Percentiles rank a stretch among this genome's conserved stretches.
Evolutionary conservation across 2,329 filamentous ascomycete species (phyloP).

Genomic region (Phyllosticta citribraziliensis): DNA sequence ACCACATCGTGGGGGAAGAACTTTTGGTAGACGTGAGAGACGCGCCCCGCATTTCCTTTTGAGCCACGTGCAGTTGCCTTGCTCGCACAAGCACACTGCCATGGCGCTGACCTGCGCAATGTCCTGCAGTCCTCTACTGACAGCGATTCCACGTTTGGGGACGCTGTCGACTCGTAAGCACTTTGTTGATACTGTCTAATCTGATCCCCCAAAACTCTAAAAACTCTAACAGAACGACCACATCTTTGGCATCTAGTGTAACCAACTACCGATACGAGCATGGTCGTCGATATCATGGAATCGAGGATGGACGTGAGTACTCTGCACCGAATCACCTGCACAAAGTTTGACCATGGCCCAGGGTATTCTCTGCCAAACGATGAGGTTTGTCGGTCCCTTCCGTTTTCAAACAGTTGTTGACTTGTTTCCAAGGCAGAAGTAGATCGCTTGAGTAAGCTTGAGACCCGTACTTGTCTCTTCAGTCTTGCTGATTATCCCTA

Average conservation of each 20-base stretch:
- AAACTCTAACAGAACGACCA: conserved; percentile 4
- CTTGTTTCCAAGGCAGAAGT: conserved; percentile 14
- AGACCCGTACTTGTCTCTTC: background rate
- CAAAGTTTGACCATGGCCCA: background rate
- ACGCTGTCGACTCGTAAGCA: conserved; percentile 3
- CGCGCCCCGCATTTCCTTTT: background rate
- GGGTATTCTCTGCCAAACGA: conserved; percentile 18
- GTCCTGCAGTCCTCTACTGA: background rate
- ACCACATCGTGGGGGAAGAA: conserved; percentile 6
- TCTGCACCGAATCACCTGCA: background rate
- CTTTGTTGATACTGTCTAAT: background rate
- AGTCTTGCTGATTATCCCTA: background rate
- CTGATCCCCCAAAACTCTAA: background rate
- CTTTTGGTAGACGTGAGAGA: conserved; percentile 4
- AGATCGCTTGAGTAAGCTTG: conserved; percentile 13
- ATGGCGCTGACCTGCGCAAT: background rate
- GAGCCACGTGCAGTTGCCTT: background rate
- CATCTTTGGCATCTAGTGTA: conserved; percentile 9
- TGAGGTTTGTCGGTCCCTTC: conserved; percentile 11
- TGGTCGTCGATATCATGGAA: conserved; percentile 11
- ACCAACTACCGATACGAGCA: conserved; percentile 10
- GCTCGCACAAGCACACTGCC: background rate
- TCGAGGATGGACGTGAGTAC: conserved; percentile 7
- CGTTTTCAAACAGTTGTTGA: background rate
- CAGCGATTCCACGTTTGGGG: conserved; percentile 8